These are phyloP conservation scores for Streptanthus diversifolius DNA, from an alignment of 345 rosid genomes.

Conservation along the genomic window DNA sequence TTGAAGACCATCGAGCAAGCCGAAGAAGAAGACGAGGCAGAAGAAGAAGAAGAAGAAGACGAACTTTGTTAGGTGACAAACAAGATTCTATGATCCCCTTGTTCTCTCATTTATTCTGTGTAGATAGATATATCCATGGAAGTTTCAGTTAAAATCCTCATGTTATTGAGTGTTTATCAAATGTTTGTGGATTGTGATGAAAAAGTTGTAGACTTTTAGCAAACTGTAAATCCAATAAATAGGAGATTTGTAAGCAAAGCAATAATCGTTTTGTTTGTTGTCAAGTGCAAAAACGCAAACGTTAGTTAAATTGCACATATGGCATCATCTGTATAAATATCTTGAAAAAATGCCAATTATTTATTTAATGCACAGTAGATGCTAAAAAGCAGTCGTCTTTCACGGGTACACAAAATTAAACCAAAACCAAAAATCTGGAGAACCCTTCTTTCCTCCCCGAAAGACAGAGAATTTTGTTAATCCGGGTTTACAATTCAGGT, in stretches of 20 bases:
- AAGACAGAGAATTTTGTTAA: conserved; percentile 6
- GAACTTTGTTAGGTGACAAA: conserved; percentile 26
- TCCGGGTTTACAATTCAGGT: conserved; percentile 19
- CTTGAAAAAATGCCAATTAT: neutral
- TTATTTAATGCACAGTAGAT: neutral
- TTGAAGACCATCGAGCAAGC: conserved; percentile 40
- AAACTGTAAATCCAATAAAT: neutral
- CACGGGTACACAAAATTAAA: conserved; percentile 19
- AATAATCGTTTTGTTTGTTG: too few species aligned
- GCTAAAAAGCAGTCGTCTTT: conserved; percentile 26
- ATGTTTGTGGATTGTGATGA: conserved; percentile 4
- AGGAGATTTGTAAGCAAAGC: neutral
- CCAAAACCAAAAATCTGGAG: conserved; percentile 7
- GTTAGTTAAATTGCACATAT: neutral
- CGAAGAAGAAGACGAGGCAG: conserved; percentile 22
- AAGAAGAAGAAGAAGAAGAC: neutral
- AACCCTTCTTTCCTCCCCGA: neutral
- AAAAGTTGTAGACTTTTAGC: neutral
- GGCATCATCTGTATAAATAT: neutral
- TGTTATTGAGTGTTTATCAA: neutral
- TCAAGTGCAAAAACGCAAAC: neutral
- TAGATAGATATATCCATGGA: neutral
- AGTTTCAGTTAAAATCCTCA: neutral
- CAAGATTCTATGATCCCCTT: neutral
- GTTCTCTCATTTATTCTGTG: neutral